These are phyloP conservation scores for Leonotis leonurus DNA, from an alignment of 257 asterid genomes.

Conservation along the genomic window DNA sequence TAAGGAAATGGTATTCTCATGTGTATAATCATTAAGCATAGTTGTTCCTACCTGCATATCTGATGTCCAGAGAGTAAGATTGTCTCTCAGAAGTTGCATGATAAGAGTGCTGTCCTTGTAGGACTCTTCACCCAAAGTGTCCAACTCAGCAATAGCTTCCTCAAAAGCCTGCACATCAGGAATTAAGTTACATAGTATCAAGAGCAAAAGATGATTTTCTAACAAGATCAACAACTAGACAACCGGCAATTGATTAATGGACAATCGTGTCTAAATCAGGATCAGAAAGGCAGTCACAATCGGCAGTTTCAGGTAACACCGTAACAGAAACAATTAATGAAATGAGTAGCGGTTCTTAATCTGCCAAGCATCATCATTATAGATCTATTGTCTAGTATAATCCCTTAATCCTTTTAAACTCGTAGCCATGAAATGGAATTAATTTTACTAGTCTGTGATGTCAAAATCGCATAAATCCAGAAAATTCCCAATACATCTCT, in stretches of 20 bases:
- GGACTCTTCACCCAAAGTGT: constrained; percentile 65
- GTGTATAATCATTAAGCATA: not conserved
- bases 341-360: not conserved
- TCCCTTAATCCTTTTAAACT: no score
- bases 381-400: no score
- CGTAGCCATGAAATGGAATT: not conserved
- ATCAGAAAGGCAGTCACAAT: no score
- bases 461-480: not conserved
- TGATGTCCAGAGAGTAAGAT: constrained; percentile 75
- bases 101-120: constrained; percentile 72
- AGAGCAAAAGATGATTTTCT: not conserved
- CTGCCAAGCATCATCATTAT: not conserved
- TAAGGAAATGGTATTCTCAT: not conserved
- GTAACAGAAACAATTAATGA: not conserved
- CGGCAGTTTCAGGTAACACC: not conserved
- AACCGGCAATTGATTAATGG: no score
- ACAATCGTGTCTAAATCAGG: no score
- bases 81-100: constrained; percentile 72
- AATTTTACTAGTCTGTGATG: not conserved
- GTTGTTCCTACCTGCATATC: constrained; percentile 50
- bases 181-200: not conserved
- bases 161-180: constrained; percentile 46
- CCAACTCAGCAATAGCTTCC: constrained; percentile 75
- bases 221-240: not conserved
- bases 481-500: not conserved